phyloP scores from a whole-genome alignment of 495 filamentous ascomycete species.

The Aspergillus taichungensis region DNA sequence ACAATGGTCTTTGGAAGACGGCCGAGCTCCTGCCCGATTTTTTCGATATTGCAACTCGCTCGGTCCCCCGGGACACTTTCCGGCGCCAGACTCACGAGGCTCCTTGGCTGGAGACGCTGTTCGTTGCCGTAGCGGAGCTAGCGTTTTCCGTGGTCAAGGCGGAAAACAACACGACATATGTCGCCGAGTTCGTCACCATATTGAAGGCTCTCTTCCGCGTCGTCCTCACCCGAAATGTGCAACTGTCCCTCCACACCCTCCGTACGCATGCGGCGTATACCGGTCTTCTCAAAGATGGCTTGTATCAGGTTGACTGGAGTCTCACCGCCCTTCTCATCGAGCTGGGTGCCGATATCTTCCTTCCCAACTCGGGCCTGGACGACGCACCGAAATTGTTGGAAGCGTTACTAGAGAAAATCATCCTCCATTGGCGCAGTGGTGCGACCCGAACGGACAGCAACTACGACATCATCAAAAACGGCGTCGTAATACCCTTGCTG shows the following conservation, averaged over 20 bases:
- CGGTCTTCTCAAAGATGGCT: conserved; percentile 29
- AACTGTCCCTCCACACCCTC: conserved; percentile 35
- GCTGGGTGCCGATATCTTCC: conserved; percentile 61
- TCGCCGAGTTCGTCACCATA: conserved; percentile 25
- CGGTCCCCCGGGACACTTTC: conserved; percentile 43
- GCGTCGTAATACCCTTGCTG: conserved; percentile 49
- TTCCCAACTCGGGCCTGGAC: conserved; percentile 43
- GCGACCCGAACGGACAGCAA: conserved; percentile 4
- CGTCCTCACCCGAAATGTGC: conserved; percentile 31
- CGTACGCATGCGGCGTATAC: conserved; percentile 37
- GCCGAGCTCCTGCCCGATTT: conserved; percentile 29
- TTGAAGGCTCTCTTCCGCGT: conserved; percentile 37
- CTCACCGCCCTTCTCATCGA: conserved; percentile 52
- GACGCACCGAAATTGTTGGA: conserved; percentile 33
- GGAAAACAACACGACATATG: conserved; percentile 19
- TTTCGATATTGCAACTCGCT: conserved; percentile 51
- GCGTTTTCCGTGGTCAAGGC: conserved; percentile 34
- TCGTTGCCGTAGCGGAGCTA: conserved; percentile 44
- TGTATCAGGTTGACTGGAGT: conserved; percentile 47
- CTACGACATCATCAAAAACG: conserved; percentile 26
- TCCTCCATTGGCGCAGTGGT: conserved; percentile 25
- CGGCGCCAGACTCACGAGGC: conserved; percentile 49
- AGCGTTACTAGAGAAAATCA: conserved; percentile 33
- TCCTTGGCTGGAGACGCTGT: conserved; percentile 59
- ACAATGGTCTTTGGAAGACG: conserved; percentile 21